Base-by-base conservation (phyloP, 257 asterid species). In the Solanum chilense region DNA sequence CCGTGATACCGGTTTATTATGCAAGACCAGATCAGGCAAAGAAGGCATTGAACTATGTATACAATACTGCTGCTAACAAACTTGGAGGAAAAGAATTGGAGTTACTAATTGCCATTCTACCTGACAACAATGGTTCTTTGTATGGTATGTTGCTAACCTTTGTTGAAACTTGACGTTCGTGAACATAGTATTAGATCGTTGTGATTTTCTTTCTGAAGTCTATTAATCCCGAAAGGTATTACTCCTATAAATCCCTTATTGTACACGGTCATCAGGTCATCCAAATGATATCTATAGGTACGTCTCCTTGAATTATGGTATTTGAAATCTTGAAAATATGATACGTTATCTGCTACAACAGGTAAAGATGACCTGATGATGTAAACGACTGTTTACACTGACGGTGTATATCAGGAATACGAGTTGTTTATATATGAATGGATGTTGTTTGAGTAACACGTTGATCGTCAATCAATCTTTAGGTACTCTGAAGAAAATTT, bases 1-100 rank as follows among this genome's bases (percentile, higher is more conserved):
- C 99, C 1, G 91, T 95, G 25, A 93, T 97, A 86, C 98, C 99
- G 23, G 91, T 97, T 83, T 93, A 96, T 91, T 90, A 64, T 12
- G 94, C 99, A 27, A 92, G 98, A 83, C 98, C 99, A 0, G 99
- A 97, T 88, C 99, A 97, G 92, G 99, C 94, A 1, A 99, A 97
- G 94, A 97, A 94, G 90, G 97, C 99, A 2, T 82, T 97, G 60
- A 97, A 92, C 92, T 96, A 97, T 86, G 98, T 97, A 80, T 95
- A 92, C 88, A 93, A 95, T 84, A 91, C 96, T n/a, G 93, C 94
- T 90, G 91, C 87, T 88, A 96, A 90, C 89, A 97, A 93, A 89
- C 87, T 95, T 45, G 95, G 94, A 90, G 99, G 99, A 82, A 97
- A 96, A 90, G 99, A 97, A 49, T 85, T 97, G 91, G 99, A 97